Evolutionary conservation across 2,329 filamentous ascomycete species (phyloP).

Genomic region (Diaporthe eres): DNA sequence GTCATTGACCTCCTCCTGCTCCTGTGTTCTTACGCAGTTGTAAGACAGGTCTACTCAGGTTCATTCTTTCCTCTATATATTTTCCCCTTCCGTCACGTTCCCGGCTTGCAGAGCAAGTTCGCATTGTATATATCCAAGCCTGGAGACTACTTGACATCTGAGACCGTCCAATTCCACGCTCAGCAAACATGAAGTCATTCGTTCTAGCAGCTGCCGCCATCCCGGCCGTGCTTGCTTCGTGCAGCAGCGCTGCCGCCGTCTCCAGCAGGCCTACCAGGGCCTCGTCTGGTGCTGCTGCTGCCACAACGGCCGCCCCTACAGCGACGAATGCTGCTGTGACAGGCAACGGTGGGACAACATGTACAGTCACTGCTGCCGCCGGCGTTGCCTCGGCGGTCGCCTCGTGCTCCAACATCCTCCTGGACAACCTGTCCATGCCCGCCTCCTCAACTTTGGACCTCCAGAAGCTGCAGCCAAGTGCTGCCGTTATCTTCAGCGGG

Average conservation of each 20-base stretch:
- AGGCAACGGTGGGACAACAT: conserved; percentile 34
- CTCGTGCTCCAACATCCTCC: conserved; percentile 54
- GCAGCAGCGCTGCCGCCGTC: conserved; percentile 13
- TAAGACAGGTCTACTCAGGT: not conserved
- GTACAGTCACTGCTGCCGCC: conserved; percentile 41
- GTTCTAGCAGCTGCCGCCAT: conserved; percentile 26
- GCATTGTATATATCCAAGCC: not conserved
- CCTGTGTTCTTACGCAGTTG: not conserved
- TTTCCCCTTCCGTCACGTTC: not conserved
- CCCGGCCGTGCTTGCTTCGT: conserved; percentile 27
- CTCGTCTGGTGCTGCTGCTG: not conserved
- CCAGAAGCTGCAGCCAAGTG: conserved; percentile 50
- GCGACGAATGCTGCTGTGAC: conserved; percentile 1
- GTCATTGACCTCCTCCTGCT: not conserved
- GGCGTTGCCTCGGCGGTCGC: conserved; percentile 42
- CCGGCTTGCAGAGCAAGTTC: conserved; percentile 14
- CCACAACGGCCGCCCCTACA: not conserved
- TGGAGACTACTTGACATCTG: not conserved
- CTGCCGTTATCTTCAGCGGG: conserved; percentile 48
- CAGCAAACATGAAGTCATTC: conserved; percentile 21
- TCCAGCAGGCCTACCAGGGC: not conserved
- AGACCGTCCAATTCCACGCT: not conserved
- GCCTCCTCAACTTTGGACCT: conserved; percentile 54
- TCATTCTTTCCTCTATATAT: not conserved
- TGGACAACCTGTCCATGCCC: conserved; percentile 53